Base-by-base conservation (phyloP, 306 rosid genomes). In the Fragaria iinumae region DNA sequence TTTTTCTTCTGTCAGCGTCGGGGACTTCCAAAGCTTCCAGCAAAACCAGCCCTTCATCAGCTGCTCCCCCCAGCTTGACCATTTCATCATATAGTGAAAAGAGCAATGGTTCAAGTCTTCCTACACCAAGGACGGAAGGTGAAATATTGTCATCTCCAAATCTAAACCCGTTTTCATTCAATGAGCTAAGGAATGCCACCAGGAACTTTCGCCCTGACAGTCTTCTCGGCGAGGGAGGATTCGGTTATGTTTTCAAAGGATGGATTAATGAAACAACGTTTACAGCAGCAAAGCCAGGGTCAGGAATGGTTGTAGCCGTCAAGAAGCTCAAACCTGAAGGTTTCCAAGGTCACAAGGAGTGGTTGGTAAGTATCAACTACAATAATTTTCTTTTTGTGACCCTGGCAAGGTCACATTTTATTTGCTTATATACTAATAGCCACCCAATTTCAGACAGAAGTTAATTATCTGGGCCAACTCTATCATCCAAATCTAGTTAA, bases 181-280 rank as follows among this genome's bases (percentile, higher is more conserved):
- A 78, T 70, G 99, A 95, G 76, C 91, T 95, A 18, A 95, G 80
- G 87, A 92, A 84, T 34, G 97, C 97, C 32, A 95, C 99, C 11
- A 84, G 91, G 74, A 95, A 92, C 76, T 95, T 95, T 65, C 90
- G 90, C 0, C 88, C 92, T 0, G 99, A 95, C 76, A 92, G 95
- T 83, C 93, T 90, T 76, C 89, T 95, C 0, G 99, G 99, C 5
- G 99, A 95, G 88, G 99, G 99, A 9, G 99, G 97, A 77, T 95
- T 95, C 64, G 99, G 99, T 13, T 85, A 76, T 80, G 97, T 95
- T 69, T 95, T 92, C 72, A 95, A 95, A 71, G 99, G 99, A 72
- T 92, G 99, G 99, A 88, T 95, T 8, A 94, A 95, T 76, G 90
- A 87, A 52, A 80, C 86, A 80, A 80, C 91, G 0, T 80, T 71